Evolutionary conservation across 495 filamentous ascomycete species (phyloP), one percentile per base, ranked within the genome.

Genomic region (Penicillium coprophilum): DNA sequence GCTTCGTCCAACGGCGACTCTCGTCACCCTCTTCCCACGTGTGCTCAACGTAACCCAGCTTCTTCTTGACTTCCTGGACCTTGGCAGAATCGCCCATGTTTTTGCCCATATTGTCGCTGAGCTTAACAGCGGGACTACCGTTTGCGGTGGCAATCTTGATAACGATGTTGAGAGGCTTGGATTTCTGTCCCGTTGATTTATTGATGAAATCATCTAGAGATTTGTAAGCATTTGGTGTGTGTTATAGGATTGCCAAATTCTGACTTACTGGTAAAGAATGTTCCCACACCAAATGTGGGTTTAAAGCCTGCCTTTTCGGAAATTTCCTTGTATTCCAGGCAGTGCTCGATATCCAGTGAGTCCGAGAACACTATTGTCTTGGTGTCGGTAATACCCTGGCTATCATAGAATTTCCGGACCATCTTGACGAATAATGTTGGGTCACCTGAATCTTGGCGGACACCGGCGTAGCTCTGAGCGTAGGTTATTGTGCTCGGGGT

Each of bases 311-410:
- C 84, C 39, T 85, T 82, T 47, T 96, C 91, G 1, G 92, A 85
- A 40, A 87, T 82, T 28, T 81, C 68, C 74, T 91, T 93, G 74
- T 97, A 98, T 69, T 94, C 85, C 24, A 97, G 72, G 67, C 95
- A 97, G 39, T 85, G 85, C 15, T 96, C 91, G 53, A 97, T 89
- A 62, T 97, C 86, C 34, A 98, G 76, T 6, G 90, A 94, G 72
- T 98, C 94, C 3, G 94, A 98, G 69, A 97, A 98, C n/a, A 97
- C 94, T 43, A 97, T 87, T 0, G 83, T 88, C 79, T 97, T 98
- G 75, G 85, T 87, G 3, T 89, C 89, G 28, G 73, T 85, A 68
- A 97, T 89, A 3, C 86, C 85, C 48, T 86, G 65, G 31, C 72
- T 71, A 56, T 95, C 84, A 66, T 97, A 98, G 74, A 97, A 98